A percentile compares a stretch with the other conserved stretches of the same genome.
Conservation (phyloP, 2,329 filamentous ascomycete species). For the Colletotrichum coccodes region DNA sequence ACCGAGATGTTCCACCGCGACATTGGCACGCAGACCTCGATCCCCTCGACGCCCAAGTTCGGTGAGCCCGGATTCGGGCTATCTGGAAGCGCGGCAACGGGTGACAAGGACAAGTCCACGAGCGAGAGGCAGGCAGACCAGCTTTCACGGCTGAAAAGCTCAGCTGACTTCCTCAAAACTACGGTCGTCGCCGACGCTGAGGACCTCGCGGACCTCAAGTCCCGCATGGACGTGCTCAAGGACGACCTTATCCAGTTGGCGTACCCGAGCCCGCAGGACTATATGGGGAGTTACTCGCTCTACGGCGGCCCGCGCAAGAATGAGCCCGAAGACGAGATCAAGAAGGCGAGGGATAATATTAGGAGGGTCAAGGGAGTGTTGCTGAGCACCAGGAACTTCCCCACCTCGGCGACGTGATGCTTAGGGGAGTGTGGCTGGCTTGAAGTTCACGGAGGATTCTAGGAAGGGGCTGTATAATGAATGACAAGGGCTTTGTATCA, state of each 20-base stretch:
- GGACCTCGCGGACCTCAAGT: constrained; percentile 61
- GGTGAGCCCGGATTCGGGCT: not conserved
- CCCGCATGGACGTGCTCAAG: constrained; percentile 66
- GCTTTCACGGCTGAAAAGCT: constrained; percentile 54
- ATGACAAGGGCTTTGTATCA: not conserved
- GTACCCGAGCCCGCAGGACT: constrained; percentile 55
- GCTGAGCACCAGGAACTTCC: constrained; percentile 79
- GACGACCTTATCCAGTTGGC: constrained; percentile 73
- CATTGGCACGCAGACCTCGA: constrained; percentile 80
- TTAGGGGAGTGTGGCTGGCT: not conserved
- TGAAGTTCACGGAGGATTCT: not conserved
- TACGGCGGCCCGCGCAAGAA: constrained; percentile 55
- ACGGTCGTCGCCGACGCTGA: constrained; percentile 56
- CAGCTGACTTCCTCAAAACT: constrained; percentile 54
- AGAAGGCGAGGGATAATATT: constrained; percentile 78
- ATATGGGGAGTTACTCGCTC: constrained; percentile 49
- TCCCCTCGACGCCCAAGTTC: constrained; percentile 34
- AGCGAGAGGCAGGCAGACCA: constrained; percentile 51
- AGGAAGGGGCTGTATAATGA: not conserved
- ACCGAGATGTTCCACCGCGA: constrained; percentile 86
- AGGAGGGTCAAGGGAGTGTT: constrained; percentile 82
- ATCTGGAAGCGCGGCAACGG: constrained; percentile 12
- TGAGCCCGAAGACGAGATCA: constrained; percentile 77
- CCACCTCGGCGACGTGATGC: constrained; percentile 50
- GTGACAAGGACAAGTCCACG: not conserved